A percentile compares a stretch with the other conserved stretches of the same genome.
Evolutionary conservation across 1,284 basidiomycete genomes (phyloP).

Genomic region (Tylopilus sp.): DNA sequence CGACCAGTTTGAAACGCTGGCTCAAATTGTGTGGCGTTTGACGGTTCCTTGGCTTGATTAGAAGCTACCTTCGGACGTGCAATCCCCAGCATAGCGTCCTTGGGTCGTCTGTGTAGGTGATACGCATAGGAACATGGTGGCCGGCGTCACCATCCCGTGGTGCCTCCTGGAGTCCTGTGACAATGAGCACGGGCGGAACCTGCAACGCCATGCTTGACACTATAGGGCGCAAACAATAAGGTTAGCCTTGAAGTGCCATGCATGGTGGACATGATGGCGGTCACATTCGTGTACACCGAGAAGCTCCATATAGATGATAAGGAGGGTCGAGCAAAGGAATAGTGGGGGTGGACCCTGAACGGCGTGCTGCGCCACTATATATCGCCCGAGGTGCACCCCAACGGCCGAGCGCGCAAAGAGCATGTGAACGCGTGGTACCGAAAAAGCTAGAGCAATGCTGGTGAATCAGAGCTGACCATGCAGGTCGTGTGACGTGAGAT

Average conservation of each 20-base stretch:
- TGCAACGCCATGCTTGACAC: conserved; percentile 7
- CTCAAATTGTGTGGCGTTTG: conserved; percentile 12
- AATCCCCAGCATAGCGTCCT: conserved; percentile 11
- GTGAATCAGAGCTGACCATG: conserved; percentile 1
- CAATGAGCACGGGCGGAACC: conserved; percentile 7
- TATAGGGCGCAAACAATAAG: conserved; percentile 18
- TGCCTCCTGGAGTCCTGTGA: neutral
- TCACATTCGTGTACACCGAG: conserved; percentile 29
- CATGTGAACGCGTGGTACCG: neutral
- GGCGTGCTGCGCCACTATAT: neutral
- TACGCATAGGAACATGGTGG: conserved; percentile 1
- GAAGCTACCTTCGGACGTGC: conserved; percentile 4
- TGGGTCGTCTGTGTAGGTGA: conserved; percentile 10
- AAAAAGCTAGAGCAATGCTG: neutral
- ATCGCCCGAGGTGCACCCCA: neutral
- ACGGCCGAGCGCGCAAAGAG: neutral
- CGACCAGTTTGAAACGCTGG: conserved; percentile 12
- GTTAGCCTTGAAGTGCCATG: conserved; percentile 29
- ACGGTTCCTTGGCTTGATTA: conserved; percentile 6
- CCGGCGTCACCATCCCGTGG: neutral
- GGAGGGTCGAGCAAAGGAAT: neutral
- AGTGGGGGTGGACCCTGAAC: neutral
- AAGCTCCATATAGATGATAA: conserved; percentile 2
- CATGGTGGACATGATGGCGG: conserved; percentile 31
- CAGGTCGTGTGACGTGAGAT: conserved; percentile 16